Evolutionary conservation across 2,329 filamentous ascomycete genomes (phyloP).

Genomic region (Xylariales sp.): DNA sequence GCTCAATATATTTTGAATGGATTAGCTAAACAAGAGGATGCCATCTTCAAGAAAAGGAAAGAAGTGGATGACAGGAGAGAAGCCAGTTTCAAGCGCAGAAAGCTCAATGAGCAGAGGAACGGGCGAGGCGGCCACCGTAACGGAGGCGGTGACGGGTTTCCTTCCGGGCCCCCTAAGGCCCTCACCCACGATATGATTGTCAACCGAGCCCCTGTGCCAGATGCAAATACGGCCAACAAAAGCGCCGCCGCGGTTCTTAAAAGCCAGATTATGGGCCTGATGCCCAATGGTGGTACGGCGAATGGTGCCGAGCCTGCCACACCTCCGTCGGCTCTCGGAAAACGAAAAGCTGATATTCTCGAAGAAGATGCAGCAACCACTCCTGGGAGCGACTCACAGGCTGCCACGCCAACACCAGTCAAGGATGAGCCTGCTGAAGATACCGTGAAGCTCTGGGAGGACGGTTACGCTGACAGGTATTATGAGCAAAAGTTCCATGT

Average conservation of each 20-base stretch:
- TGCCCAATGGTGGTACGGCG: slow-evolving; percentile 19
- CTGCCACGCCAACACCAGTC: slow-evolving; percentile 41
- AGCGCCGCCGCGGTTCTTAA: slow-evolving; percentile 88
- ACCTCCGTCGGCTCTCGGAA: slow-evolving; percentile 53
- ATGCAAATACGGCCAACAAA: slow-evolving; percentile 82
- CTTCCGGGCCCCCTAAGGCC: slow-evolving; percentile 47
- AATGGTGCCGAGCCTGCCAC: slow-evolving; percentile 26
- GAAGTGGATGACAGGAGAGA: slow-evolving; percentile 81
- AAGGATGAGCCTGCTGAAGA: slow-evolving; percentile 66
- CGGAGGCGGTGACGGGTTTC: slow-evolving; percentile 33
- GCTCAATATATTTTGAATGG: slow-evolving; percentile 86
- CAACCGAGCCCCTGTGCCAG: slow-evolving; percentile 61
- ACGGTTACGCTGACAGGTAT: slow-evolving; percentile 91
- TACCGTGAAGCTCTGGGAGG: slow-evolving; percentile 87
- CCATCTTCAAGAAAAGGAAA: slow-evolving; percentile 84
- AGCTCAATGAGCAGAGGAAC: slow-evolving; percentile 55
- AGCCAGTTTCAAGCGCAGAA: slow-evolving; percentile 73
- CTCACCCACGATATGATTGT: slow-evolving; percentile 87
- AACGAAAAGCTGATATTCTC: slow-evolving; percentile 71
- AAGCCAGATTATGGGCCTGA: slow-evolving; percentile 61
- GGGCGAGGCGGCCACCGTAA: slow-evolving; percentile 28
- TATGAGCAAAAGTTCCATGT: slow-evolving; percentile 96
- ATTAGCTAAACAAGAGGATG: slow-evolving; percentile 86
- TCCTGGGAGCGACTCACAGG: slow-evolving; percentile 54
- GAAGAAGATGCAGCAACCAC: slow-evolving; percentile 57